Evolutionary conservation across 345 rosid genomes (phyloP).

Genomic region (Salix arbutifolia): DNA sequence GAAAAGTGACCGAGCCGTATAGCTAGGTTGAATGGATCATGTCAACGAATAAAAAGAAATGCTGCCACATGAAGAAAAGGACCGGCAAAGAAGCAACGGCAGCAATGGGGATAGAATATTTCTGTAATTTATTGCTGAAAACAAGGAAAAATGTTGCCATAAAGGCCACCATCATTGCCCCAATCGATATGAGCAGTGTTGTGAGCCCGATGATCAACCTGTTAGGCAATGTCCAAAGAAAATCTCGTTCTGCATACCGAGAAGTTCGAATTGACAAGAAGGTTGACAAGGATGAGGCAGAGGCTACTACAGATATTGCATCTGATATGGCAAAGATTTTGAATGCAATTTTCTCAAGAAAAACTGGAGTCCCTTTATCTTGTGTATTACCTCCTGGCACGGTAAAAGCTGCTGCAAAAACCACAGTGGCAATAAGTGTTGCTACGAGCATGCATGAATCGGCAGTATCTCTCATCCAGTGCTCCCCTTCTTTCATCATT

Average conservation of each 20-base stretch:
- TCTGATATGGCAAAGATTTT: constrained; percentile 6
- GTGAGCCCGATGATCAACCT: constrained; percentile 4
- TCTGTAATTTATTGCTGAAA: background rate
- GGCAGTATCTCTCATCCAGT: constrained; percentile 12
- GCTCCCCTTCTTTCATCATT: constrained; percentile 2
- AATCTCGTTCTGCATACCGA: background rate
- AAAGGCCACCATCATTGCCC: constrained; percentile 16
- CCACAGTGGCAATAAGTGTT: constrained; percentile 9
- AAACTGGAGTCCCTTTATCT: constrained; percentile 5
- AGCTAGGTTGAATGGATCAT: background rate
- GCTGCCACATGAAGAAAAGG: background rate
- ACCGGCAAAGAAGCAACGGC: background rate
- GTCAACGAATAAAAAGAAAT: background rate
- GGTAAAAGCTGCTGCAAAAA: constrained; percentile 5
- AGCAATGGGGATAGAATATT: background rate
- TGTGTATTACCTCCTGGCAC: constrained; percentile 11
- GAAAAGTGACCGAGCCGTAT: too few species aligned
- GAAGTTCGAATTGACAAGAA: constrained; percentile 16
- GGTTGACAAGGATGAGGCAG: background rate
- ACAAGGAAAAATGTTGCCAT: background rate
- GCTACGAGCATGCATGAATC: constrained; percentile 12
- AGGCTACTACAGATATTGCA: background rate
- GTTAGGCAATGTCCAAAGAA: background rate
- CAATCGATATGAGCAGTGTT: background rate
- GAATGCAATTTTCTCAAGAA: background rate